These are phyloP conservation scores for Solanum peruvianum DNA, from an alignment of 257 asterid genomes.

Conservation along the genomic window DNA sequence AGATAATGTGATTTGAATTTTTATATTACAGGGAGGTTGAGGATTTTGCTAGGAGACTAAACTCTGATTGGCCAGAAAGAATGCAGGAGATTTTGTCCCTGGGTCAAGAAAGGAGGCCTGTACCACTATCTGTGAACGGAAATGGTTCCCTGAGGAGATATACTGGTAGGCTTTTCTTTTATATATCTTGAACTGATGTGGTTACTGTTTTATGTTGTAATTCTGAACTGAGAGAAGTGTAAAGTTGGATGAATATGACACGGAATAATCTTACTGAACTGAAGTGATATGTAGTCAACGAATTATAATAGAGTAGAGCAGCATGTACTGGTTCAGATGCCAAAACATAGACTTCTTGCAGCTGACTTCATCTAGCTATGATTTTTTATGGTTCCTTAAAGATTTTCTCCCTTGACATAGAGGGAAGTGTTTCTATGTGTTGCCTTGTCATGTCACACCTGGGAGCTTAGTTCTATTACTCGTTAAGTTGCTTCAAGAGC, in stretches of 20 bases:
- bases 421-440: not conserved
- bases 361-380: not conserved
- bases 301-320: not conserved
- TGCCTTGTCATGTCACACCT: not conserved
- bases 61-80: conserved; percentile 93
- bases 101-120: conserved; percentile 63
- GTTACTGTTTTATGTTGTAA: not conserved
- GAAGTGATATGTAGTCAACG: not conserved
- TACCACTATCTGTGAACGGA: conserved; percentile 44
- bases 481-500: not conserved
- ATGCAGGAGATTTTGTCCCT: conserved; percentile 73
- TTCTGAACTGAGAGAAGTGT: not conserved
- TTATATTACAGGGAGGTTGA: conserved; percentile 69
- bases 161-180: conserved; percentile 31
- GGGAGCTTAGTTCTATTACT: not conserved
- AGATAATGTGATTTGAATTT: conserved; percentile 4
- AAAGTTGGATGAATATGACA: not conserved
- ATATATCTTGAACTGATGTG: not conserved
- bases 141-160: conserved; percentile 59
- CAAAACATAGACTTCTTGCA: not conserved
- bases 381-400: not conserved
- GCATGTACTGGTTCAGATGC: not conserved
- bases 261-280: not conserved
- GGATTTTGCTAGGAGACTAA: conserved; percentile 90
- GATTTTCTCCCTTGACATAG: not conserved